Evolutionary conservation across 805 yeast genomes (phyloP).

Genomic region (Starmerella stellata): DNA sequence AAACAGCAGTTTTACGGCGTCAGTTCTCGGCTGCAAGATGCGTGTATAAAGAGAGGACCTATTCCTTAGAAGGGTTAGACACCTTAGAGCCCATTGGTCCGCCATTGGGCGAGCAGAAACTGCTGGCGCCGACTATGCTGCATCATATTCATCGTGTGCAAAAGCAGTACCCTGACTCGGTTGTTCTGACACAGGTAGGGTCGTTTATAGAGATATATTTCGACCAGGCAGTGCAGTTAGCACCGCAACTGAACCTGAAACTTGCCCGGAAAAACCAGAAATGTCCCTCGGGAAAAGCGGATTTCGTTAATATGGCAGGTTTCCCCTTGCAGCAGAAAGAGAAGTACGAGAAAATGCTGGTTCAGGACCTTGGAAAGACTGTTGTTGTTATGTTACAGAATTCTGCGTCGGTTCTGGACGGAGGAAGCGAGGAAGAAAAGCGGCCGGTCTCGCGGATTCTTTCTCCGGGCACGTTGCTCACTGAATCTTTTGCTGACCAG

Average conservation of each 20-base stretch:
- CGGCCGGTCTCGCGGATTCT: constrained; percentile 64
- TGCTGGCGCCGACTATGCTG: constrained; percentile 10
- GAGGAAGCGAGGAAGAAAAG: constrained; percentile 23
- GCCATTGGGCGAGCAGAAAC: constrained; percentile 3
- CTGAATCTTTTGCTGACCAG: constrained; percentile 63
- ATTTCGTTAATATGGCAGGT: constrained; percentile 70
- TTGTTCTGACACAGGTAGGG: constrained; percentile 27
- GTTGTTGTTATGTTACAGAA: constrained; percentile 61
- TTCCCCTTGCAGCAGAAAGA: constrained; percentile 61
- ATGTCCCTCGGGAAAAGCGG: constrained; percentile 21
- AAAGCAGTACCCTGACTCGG: constrained; percentile 33
- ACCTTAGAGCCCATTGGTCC: background rate
- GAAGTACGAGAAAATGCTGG: constrained; percentile 54
- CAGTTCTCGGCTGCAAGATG: too few relatives aligned
- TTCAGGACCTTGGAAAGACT: constrained; percentile 46
- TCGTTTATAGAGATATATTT: constrained; percentile 41
- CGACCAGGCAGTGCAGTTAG: constrained; percentile 65
- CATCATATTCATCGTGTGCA: constrained; percentile 21
- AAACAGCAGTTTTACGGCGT: too few relatives aligned
- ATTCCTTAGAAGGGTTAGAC: too few relatives aligned
- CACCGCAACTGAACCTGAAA: constrained; percentile 51
- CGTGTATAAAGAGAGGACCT: too few relatives aligned
- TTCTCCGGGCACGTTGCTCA: constrained; percentile 84
- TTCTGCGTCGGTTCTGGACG: constrained; percentile 17
- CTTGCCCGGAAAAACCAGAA: constrained; percentile 33